Base-by-base conservation (phyloP, 805 yeast species). In the Debaryomyces hansenii region DNA sequence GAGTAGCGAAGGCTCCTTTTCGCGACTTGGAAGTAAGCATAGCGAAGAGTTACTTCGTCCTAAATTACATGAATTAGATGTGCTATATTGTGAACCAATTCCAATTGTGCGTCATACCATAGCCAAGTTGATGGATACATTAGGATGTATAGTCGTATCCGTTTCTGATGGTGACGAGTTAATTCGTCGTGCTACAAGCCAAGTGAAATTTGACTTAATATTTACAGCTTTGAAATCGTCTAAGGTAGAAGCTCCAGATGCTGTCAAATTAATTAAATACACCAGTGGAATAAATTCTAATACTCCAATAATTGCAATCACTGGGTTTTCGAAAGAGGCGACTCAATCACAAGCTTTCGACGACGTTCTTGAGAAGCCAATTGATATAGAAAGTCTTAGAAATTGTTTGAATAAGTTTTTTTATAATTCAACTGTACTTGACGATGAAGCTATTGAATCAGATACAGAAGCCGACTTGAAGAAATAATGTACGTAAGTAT, bases 1-100 rank as follows among this genome's bases (percentile, higher is more conserved):
- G 9, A 37, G 48, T 34, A 38, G 39, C 39, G 39, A 21, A 20
- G 50, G 48, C 5, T 39, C 51, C 5, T 45, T 40, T 29, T 46
- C 53, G 6, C 4, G 20, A 12, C n/a, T 9, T 9, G 42, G 35
- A n/a, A 28, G 42, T 39, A 28, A n/a, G 15, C n/a, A 28, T 9
- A 45, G 44, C 31, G 41, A 34, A 10, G 47, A 47, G 7, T 18
- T 40, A 21, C 6, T 41, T 12, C 39, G 29, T 12, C 42, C 36
- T 10, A 38, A 46, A 42, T 39, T 43, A 20, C 11, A 36, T 28
- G 75, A 72, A 31, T 63, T 87, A 54, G 91, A 88, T 60, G 83
- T 90, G 4, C 69, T 92, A 39, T 71, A 90, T 11, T 90, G 97
- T 64, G 96, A 90, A 57, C 90, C 94, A 2, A 87, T 88, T 49